A percentile compares a stretch with the other conserved stretches of the same genome.
phyloP scores from a whole-genome alignment of 345 rosid species.

The Populus davidiana region DNA sequence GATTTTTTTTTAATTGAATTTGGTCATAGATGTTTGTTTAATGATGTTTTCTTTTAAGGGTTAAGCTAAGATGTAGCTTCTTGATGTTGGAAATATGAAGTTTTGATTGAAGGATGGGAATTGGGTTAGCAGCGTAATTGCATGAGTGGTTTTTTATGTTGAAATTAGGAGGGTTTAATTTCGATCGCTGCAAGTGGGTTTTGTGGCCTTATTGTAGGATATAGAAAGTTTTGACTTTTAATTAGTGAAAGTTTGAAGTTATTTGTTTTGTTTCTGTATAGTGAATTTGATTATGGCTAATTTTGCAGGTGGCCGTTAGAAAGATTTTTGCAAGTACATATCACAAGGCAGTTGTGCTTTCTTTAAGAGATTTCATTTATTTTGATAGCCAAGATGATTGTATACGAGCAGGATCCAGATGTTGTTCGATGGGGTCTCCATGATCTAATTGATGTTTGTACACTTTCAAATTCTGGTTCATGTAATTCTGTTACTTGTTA shows the following conservation, averaged over 20 bases:
- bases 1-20: neutral
- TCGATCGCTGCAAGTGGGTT: neutral
- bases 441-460: constrained; percentile 50
- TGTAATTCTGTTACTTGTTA: constrained; percentile 44
- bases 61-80: too few species aligned
- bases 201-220: neutral
- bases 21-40: neutral
- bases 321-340: constrained; percentile 1
- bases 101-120: too few species aligned
- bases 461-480: constrained; percentile 53
- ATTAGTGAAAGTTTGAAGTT: neutral
- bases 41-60: neutral
- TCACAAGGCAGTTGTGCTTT: neutral
- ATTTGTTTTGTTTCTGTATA: neutral
- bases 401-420: constrained; percentile 59
- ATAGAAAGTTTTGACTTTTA: neutral
- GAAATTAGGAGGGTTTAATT: neutral
- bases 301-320: neutral
- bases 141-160: neutral
- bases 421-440: constrained; percentile 77
- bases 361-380: neutral
- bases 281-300: neutral
- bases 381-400: constrained; percentile 31
- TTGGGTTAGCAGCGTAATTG: neutral
- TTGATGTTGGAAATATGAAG: too few species aligned